Conservation (phyloP, 192 early-diverging fungal genomes). For the Podila epicladia region DNA sequence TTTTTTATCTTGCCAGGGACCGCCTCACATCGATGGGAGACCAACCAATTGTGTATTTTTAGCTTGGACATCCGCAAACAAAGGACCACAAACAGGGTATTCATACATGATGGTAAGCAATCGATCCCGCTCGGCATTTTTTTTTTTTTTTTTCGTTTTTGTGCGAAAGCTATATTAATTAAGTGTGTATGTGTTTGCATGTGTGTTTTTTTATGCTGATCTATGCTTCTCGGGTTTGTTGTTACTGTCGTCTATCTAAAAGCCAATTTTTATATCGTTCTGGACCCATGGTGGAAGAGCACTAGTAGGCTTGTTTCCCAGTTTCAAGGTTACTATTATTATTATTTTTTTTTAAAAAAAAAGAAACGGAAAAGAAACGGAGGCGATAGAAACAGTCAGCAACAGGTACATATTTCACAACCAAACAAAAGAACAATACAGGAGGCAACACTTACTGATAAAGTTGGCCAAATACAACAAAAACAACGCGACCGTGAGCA, state of each 20-base stretch:
- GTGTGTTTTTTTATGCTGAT: no score
- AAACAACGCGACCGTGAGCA: slow-evolving; percentile 10
- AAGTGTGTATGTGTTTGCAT: no score
- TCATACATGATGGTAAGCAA: no score
- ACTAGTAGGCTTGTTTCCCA: no score
- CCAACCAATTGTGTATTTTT: no score
- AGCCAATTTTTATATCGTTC: slow-evolving; percentile 3
- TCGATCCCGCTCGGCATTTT: neutral
- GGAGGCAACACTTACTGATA: slow-evolving; percentile 14
- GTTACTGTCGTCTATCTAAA: neutral
- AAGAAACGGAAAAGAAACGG: neutral
- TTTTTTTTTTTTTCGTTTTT: slow-evolving; percentile 1
- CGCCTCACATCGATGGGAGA: no score
- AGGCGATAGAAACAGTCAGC: neutral
- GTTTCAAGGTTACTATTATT: slow-evolving; percentile 9
- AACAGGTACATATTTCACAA: no score
- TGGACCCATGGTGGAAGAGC: slow-evolving; percentile 28
- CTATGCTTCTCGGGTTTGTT: neutral
- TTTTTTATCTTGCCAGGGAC: no score
- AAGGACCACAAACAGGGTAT: no score
- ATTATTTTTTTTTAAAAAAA: slow-evolving; percentile 6
- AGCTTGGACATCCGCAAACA: no score
- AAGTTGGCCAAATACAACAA: slow-evolving; percentile 19
- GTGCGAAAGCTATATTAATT: neutral
- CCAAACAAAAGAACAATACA: neutral